Conservation (phyloP, 257 asterid genomes). For the Anisodus tanguticus region DNA sequence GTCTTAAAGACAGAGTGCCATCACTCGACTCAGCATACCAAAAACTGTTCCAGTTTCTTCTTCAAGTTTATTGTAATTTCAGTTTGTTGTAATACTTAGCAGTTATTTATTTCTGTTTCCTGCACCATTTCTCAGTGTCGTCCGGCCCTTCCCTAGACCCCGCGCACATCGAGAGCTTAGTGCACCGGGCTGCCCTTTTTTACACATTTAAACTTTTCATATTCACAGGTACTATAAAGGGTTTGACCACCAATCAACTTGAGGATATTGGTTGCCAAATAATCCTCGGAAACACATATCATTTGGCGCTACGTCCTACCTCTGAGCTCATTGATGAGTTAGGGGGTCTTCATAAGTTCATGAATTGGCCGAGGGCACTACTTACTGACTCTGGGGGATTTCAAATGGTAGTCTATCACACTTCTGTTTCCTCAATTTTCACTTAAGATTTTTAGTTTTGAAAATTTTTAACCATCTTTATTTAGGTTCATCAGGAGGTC, state of each 20-base stretch:
- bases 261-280: slow-evolving; percentile 99
- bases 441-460: neutral
- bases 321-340: slow-evolving; percentile 93
- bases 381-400: slow-evolving; percentile 99
- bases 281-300: slow-evolving; percentile 96
- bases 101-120: no score
- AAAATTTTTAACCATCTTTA: neutral
- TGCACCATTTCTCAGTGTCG: no score
- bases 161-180: no score
- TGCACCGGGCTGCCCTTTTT: no score
- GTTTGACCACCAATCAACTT: slow-evolving; percentile 81
- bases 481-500: neutral
- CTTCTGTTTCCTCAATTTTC: slow-evolving; percentile 12
- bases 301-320: slow-evolving; percentile 94
- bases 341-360: slow-evolving; percentile 96
- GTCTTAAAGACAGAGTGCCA: no score
- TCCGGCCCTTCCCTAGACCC: no score
- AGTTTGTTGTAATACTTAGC: no score
- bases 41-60: no score
- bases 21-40: no score
- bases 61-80: no score
- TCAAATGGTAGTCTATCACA: slow-evolving; percentile 74
- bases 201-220: slow-evolving; percentile 31
- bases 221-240: slow-evolving; percentile 85
- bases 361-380: slow-evolving; percentile 97